Percentiles rank a stretch among this genome's conserved stretches.
These are phyloP conservation scores for Wickerhamiella lipophila DNA, from an alignment of 805 yeast species.

Conservation along the genomic window DNA sequence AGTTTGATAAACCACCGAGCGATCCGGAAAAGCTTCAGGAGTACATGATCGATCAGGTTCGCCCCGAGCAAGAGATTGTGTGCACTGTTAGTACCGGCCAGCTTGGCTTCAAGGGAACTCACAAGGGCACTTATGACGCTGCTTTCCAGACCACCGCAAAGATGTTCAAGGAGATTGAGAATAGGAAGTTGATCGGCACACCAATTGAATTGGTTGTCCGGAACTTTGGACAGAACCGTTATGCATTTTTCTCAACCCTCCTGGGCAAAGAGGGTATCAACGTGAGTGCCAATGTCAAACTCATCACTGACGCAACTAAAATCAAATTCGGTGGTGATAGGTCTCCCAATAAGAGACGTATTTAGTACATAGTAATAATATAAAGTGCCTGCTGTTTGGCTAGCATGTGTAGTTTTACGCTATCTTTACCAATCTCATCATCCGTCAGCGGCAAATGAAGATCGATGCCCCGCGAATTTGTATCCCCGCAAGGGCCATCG, in stretches of 20 bases:
- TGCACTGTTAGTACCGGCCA: constrained; percentile 66
- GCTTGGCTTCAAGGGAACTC: constrained; percentile 78
- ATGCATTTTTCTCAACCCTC: constrained; percentile 71
- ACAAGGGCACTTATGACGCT: constrained; percentile 88
- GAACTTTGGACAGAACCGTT: constrained; percentile 81
- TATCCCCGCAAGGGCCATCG: constrained; percentile 17
- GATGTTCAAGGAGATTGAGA: constrained; percentile 60
- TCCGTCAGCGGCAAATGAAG: neutral
- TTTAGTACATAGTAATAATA: constrained; percentile 18
- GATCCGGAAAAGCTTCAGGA: constrained; percentile 42
- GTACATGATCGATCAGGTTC: constrained; percentile 50
- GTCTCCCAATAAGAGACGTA: constrained; percentile 59
- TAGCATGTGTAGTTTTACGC: too few species aligned
- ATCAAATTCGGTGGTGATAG: constrained; percentile 89
- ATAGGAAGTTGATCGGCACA: constrained; percentile 42
- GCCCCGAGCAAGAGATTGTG: constrained; percentile 64
- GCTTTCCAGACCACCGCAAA: constrained; percentile 70
- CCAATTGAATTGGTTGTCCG: constrained; percentile 65
- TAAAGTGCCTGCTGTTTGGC: too few species aligned
- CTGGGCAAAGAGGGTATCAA: constrained; percentile 77
- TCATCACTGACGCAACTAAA: constrained; percentile 66
- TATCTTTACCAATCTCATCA: neutral
- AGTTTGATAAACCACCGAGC: constrained; percentile 29
- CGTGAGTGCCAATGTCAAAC: constrained; percentile 51
- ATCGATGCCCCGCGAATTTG: constrained; percentile 22